Percentiles rank a stretch among this genome's conserved stretches.
Conservation (phyloP, 768 basidiomycete genomes). For the Tremella fuciformis region DNA sequence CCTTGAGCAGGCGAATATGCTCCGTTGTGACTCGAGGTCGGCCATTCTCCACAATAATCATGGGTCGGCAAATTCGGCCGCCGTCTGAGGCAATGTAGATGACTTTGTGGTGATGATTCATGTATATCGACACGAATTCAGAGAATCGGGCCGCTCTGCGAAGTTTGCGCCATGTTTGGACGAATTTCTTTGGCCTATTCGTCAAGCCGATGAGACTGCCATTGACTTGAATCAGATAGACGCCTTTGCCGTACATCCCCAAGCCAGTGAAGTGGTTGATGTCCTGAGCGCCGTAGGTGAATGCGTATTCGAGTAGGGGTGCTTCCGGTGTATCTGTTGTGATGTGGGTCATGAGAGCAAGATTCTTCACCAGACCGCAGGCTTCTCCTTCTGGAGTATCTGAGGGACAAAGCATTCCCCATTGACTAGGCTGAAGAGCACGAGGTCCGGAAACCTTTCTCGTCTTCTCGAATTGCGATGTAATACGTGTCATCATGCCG, state of each 20-base stretch:
- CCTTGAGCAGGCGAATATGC: conserved; percentile 79
- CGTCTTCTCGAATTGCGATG: conserved; percentile 98
- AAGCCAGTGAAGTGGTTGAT: conserved; percentile 87
- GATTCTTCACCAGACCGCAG: conserved; percentile 95
- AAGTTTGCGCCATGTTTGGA: conserved; percentile 83
- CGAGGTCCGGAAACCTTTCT: conserved; percentile 96
- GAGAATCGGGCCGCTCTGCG: conserved; percentile 86
- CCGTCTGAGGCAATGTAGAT: conserved; percentile 97
- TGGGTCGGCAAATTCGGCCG: conserved; percentile 93
- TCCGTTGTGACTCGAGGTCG: conserved; percentile 70
- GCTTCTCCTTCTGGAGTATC: conserved; percentile 99
- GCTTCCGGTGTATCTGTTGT: conserved; percentile 98
- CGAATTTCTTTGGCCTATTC: conserved; percentile 77
- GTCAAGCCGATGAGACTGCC: conserved; percentile 93
- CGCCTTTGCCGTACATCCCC: conserved; percentile 90
- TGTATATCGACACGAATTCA: conserved; percentile 94
- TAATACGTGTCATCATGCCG: conserved; percentile 99
- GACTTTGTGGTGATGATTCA: conserved; percentile 89
- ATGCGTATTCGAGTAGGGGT: conserved; percentile 81
- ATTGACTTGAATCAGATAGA: conserved; percentile 94
- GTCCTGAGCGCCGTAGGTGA: conserved; percentile 97
- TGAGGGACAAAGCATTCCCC: conserved; percentile 97
- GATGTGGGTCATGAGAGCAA: conserved; percentile 99
- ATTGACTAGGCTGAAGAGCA: conserved; percentile 95
- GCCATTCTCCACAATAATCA: conserved; percentile 89